phyloP scores from a whole-genome alignment of 768 basidiomycete genomes.

The Leccinellum luteum region DNA sequence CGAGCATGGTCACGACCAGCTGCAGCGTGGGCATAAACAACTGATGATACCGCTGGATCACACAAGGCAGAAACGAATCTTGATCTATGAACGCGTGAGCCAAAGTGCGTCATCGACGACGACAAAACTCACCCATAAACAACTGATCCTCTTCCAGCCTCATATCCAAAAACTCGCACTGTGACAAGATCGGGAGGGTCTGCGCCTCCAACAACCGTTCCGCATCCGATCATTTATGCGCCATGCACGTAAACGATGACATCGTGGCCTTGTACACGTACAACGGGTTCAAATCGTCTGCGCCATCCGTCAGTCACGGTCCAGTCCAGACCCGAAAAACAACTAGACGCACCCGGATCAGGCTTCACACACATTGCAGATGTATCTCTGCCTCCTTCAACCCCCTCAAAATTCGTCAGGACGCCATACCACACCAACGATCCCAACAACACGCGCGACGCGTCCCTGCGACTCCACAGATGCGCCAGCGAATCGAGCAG shows the following conservation, averaged over 20 bases:
- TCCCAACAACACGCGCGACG: constrained; percentile 52
- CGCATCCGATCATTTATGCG: constrained; percentile 81
- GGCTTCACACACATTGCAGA: constrained; percentile 76
- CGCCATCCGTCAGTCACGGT: not conserved
- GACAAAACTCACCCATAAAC: constrained; percentile 60
- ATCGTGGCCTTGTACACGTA: too few species aligned
- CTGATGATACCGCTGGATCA: constrained; percentile 88
- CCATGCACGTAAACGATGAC: constrained; percentile 90
- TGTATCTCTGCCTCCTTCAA: constrained; percentile 69
- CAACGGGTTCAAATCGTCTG: constrained; percentile 85
- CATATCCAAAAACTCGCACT: constrained; percentile 86
- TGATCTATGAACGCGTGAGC: constrained; percentile 48
- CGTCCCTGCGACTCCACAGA: too few species aligned
- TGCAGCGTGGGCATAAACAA: constrained; percentile 85
- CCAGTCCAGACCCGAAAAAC: not conserved
- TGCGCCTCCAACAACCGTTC: constrained; percentile 80
- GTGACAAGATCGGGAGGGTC: constrained; percentile 66
- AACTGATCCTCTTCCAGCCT: constrained; percentile 80
- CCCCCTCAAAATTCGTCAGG: constrained; percentile 79
- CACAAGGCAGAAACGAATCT: constrained; percentile 84
- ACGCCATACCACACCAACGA: constrained; percentile 72
- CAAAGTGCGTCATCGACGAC: too few species aligned
- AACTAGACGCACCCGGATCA: constrained; percentile 70
- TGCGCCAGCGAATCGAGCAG: constrained; percentile 81
- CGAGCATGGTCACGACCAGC: constrained; percentile 70